Percentiles rank a stretch among this genome's conserved stretches.
Evolutionary conservation across 1,284 basidiomycete species (phyloP).

Genomic region (Xanthoconium separans): DNA sequence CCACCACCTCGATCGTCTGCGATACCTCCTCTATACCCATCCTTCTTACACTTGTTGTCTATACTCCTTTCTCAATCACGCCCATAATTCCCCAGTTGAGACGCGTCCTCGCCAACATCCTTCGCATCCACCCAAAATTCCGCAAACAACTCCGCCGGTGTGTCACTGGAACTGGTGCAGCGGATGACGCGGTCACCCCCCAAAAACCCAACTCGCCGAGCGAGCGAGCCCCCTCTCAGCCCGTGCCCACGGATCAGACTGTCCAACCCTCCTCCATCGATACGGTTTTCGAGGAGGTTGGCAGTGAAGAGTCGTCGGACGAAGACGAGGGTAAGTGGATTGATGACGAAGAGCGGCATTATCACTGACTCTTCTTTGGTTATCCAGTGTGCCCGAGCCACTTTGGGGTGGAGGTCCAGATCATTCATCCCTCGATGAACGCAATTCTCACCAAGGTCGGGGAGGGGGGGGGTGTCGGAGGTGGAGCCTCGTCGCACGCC

Average conservation of each 20-base stretch:
- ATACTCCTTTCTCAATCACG: not conserved
- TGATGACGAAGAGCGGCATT: too few relatives aligned
- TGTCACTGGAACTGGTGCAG: not conserved
- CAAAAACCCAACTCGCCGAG: not conserved
- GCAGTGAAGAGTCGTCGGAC: not conserved
- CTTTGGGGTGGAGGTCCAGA: not conserved
- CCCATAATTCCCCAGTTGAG: not conserved
- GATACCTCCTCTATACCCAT: not conserved
- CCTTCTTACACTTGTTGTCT: not conserved
- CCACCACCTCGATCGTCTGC: not conserved
- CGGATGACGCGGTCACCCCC: not conserved
- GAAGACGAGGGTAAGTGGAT: not conserved
- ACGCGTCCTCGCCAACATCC: not conserved
- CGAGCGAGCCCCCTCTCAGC: not conserved
- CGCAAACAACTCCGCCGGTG: too few relatives aligned
- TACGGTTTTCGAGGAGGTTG: not conserved
- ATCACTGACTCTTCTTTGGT: not conserved
- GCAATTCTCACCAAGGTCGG: not conserved
- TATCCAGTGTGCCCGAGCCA: not conserved
- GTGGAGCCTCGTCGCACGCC: not conserved
- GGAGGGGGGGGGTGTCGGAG: not conserved
- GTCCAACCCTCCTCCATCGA: not conserved
- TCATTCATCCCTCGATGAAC: not conserved
- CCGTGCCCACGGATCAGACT: not conserved
- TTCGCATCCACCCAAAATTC: not conserved